Conservation (phyloP, 2,329 filamentous ascomycete species). For the Apiospora sp. region DNA sequence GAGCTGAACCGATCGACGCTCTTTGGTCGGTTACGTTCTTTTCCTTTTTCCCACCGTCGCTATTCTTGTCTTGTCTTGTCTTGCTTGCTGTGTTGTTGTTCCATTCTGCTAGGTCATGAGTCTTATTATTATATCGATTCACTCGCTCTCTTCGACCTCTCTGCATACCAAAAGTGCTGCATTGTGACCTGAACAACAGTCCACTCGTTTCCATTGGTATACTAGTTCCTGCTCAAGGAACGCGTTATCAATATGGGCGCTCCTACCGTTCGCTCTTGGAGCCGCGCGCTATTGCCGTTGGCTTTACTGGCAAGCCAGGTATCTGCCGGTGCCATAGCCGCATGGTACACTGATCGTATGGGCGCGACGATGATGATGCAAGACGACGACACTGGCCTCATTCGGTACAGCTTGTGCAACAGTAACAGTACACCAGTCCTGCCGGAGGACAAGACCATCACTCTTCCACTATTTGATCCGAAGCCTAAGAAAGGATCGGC, state of each 20-base stretch:
- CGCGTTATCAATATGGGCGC: constrained; percentile 2
- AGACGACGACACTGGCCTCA: constrained; percentile 44
- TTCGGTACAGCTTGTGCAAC: constrained; percentile 47
- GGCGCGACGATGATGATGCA: constrained; percentile 47
- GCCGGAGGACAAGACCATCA: constrained; percentile 43
- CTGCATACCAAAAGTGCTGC: background rate
- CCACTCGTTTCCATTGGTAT: background rate
- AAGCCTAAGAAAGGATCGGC: constrained; percentile 45
- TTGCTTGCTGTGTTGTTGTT: background rate
- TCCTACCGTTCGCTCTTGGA: background rate
- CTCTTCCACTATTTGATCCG: constrained; percentile 36
- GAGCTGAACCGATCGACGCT: constrained; percentile 10
- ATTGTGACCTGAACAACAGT: background rate
- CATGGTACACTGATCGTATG: constrained; percentile 45
- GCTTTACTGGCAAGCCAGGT: constrained; percentile 36
- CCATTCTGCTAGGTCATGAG: background rate
- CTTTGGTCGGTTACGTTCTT: constrained; percentile 9
- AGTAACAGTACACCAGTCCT: constrained; percentile 42
- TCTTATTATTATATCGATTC: background rate
- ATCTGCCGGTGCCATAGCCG: constrained; percentile 41
- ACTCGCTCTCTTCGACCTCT: background rate
- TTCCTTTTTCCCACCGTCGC: constrained; percentile 12
- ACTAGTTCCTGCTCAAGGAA: background rate
- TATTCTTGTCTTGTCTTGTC: constrained; percentile 14
- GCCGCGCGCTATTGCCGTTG: constrained; percentile 19